Evolutionary conservation across 2,329 filamentous ascomycete species (phyloP), one percentile per base, ranked within the genome.

Genomic region (Chaetoscypha palmicola): DNA sequence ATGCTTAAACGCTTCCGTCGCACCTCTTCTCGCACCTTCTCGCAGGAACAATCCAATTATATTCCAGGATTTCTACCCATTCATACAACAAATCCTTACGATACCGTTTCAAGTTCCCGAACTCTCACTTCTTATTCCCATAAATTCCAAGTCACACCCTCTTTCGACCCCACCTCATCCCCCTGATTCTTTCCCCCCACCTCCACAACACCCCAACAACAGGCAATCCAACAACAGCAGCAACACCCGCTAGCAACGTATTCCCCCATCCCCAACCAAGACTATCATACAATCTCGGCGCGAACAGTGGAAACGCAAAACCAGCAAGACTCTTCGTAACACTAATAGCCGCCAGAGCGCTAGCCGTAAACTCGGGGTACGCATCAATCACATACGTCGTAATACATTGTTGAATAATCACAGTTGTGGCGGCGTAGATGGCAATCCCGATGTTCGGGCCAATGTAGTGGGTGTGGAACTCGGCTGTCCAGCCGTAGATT

Each of bases 401-500:
- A 11, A 40, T 41, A 19, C 50, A 72, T 23, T 49, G 47, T 4
- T 42, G 41, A 8, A 36, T 23, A 11, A 50, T 24, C 7, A 36
- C 47, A 4, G 71, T 68, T 3, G 73, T 73, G 2, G 67, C 58
- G 0, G 70, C 69, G 41, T 77, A 68, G n/a, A 74, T 65, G 0
- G 60, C 57, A 3, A 70, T 71, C 3, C 74, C 74, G 24, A 77
- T 68, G 41, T 77, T 74, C 0, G 74, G 73, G 9, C 73, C 64
- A 34, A 77, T 71, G 71, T 73, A 79, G 52, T 73, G 70, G 0
- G 65, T 61, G 2, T 66, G 56, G 31, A 66, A 64, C 32, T 76
- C 64, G 0, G 71, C 74, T 1, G 66, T 64, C 75, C 75, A 79
- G 34, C 74, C 75, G 53, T 77, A 78, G 58, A 71, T 66, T 45